Evolutionary conservation across 2,329 filamentous ascomycete species (phyloP), one percentile per base, ranked within the genome.

Genomic region (Chaetomiaceae sp.): DNA sequence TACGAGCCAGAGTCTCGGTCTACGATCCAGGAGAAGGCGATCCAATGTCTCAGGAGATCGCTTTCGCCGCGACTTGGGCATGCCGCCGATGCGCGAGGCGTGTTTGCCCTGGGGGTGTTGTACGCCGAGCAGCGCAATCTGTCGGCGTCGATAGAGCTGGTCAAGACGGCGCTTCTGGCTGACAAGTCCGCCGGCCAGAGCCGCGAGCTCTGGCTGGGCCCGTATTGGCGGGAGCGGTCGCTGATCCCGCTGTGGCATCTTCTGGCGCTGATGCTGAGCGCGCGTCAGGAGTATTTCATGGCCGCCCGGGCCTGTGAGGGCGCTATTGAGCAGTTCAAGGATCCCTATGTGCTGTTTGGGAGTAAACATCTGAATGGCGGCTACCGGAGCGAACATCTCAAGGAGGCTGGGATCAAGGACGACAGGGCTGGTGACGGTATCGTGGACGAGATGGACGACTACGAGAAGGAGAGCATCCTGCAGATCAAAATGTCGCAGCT

Each of bases 401-500:
- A 86, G 35, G 76, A 81, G 37, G 72, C 69, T 1, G 75, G 74
- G 49, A 64, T 63, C 46, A 57, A 55, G 33, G 62, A 63, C 17
- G 69, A 70, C 40, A 69, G 66, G 42, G 43, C 58, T 14, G 49
- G 50, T 17, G 62, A 63, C 56, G 82, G 83, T 3, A 64, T 88
- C 41, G 77, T 95, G 1, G 86, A 92, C 58, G 82, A 87, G 39
- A 88, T 96, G 82, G 86, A 89, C 55, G 81, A 84, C 51, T 81
- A 83, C 21, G 91, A 97, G 64, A 95, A 90, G 64, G 88, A 91
- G 66, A 81, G 82, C 43, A 85, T 99, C 37, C 70, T 99, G n/a
- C 88, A 97, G 67, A 83, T 96, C 55, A 95, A 95, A 67, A 95
- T 97, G 81, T 96, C 92, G 10, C 91, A 97, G 63, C 74, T 99